phyloP scores from a whole-genome alignment of 2,329 filamentous ascomycete species.

The Aureobasidium melanogenum region DNA sequence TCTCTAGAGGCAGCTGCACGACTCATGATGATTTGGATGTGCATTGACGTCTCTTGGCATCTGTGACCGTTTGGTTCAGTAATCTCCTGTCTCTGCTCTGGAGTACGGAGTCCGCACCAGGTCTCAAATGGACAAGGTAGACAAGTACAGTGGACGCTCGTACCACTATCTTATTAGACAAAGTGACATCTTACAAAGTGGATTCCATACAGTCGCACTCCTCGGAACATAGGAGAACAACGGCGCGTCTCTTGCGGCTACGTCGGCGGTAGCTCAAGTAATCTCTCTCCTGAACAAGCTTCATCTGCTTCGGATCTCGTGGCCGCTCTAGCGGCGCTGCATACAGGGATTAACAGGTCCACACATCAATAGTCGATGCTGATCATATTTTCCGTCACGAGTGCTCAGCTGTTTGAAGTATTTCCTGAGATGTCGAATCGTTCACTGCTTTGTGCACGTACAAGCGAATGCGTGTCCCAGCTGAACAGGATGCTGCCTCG shows the following conservation, averaged over 20 bases:
- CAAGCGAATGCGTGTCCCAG: neutral
- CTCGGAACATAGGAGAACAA: neutral
- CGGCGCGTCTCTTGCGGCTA: neutral
- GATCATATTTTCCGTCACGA: slow-evolving; percentile 1
- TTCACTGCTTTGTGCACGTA: neutral
- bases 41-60: slow-evolving; percentile 6
- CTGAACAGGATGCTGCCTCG: neutral
- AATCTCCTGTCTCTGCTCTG: neutral
- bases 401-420: neutral
- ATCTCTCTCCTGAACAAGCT: neutral
- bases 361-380: neutral
- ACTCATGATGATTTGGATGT: slow-evolving; percentile 5
- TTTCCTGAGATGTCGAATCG: neutral
- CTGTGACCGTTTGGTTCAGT: slow-evolving; percentile 1
- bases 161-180: neutral
- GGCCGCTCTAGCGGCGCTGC: slow-evolving; percentile 3
- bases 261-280: neutral
- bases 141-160: neutral
- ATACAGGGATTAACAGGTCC: neutral
- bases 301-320: slow-evolving; percentile 8
- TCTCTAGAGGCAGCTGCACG: slow-evolving; percentile 4
- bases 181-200: neutral
- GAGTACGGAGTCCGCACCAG: neutral
- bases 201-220: neutral
- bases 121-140: neutral